phyloP scores from a whole-genome alignment of 192 early-diverging fungal species.

The Allomyces macrogynus region DNA sequence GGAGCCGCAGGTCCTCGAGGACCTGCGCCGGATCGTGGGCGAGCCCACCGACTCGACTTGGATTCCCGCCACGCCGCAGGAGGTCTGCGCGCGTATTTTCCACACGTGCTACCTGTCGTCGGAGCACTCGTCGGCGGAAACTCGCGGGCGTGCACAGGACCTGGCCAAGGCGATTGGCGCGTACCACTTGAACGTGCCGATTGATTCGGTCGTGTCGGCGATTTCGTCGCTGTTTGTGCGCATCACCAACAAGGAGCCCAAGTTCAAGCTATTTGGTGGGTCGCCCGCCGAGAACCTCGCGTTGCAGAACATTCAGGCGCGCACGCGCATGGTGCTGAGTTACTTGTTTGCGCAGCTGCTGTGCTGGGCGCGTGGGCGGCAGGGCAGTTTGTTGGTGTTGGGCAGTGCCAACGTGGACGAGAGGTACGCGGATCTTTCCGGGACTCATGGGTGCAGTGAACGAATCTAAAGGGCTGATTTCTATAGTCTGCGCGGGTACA shows the following conservation, averaged over 20 bases:
- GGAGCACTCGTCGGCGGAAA: slow-evolving; percentile 68
- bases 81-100: slow-evolving; percentile 58
- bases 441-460: neutral
- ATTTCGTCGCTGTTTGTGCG: slow-evolving; percentile 53
- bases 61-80: slow-evolving; percentile 52
- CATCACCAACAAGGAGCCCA: slow-evolving; percentile 52
- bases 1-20: slow-evolving; percentile 48
- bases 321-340: slow-evolving; percentile 82
- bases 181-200: slow-evolving; percentile 78
- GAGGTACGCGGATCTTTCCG: slow-evolving; percentile 23
- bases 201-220: slow-evolving; percentile 60
- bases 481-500: slow-evolving; percentile 70
- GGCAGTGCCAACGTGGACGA: slow-evolving; percentile 98
- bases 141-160: slow-evolving; percentile 51
- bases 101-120: slow-evolving; percentile 96
- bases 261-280: slow-evolving; percentile 70
- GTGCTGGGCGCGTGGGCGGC: slow-evolving; percentile 56
- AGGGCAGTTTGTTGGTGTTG: slow-evolving; percentile 66
- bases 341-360: slow-evolving; percentile 90
- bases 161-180: slow-evolving; percentile 62
- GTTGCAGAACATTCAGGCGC: slow-evolving; percentile 92
- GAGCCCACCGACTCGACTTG: slow-evolving; percentile 32
- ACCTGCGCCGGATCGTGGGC: slow-evolving; percentile 44
- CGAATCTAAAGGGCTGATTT: neutral
- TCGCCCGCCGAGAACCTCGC: slow-evolving; percentile 72